These are phyloP conservation scores for Wickerhamomyces canadensis DNA, from an alignment of 805 yeast species.

Conservation along the genomic window DNA sequence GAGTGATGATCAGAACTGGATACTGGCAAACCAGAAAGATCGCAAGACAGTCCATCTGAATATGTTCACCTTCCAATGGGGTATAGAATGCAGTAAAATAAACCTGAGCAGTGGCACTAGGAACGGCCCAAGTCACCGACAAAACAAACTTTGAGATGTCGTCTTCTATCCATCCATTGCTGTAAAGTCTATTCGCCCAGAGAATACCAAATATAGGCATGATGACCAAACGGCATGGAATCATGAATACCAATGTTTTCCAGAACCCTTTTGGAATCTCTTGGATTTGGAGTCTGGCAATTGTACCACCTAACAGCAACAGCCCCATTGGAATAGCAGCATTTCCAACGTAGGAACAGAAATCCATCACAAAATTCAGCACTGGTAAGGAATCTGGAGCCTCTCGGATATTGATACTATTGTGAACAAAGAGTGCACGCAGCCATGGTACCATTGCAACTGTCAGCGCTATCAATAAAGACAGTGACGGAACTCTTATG, in stretches of 20 bases:
- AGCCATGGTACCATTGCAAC: slow-evolving; percentile 87
- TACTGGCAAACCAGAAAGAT: slow-evolving; percentile 72
- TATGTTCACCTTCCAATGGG: slow-evolving; percentile 48
- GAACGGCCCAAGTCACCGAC: slow-evolving; percentile 71
- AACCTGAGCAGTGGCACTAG: slow-evolving; percentile 83
- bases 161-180: slow-evolving; percentile 57
- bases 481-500: slow-evolving; percentile 63
- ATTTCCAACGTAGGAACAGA: slow-evolving; percentile 70
- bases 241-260: slow-evolving; percentile 56
- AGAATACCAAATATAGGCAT: slow-evolving; percentile 77
- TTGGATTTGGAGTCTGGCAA: slow-evolving; percentile 63
- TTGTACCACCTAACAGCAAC: slow-evolving; percentile 78
- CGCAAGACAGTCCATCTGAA: slow-evolving; percentile 81
- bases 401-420: slow-evolving; percentile 44
- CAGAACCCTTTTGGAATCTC: slow-evolving; percentile 65
- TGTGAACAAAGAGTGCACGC: slow-evolving; percentile 58
- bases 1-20: slow-evolving; percentile 53
- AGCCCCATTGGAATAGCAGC: slow-evolving; percentile 90
- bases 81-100: slow-evolving; percentile 86
- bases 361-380: slow-evolving; percentile 78
- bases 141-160: slow-evolving; percentile 64
- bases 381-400: slow-evolving; percentile 90
- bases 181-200: slow-evolving; percentile 55
- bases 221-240: slow-evolving; percentile 52
- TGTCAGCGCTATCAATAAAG: slow-evolving; percentile 58